A percentile compares a stretch with the other conserved stretches of the same genome.
phyloP scores from a whole-genome alignment of 73 alveolate genomes.

The Symbiodinium pilosum region DNA sequence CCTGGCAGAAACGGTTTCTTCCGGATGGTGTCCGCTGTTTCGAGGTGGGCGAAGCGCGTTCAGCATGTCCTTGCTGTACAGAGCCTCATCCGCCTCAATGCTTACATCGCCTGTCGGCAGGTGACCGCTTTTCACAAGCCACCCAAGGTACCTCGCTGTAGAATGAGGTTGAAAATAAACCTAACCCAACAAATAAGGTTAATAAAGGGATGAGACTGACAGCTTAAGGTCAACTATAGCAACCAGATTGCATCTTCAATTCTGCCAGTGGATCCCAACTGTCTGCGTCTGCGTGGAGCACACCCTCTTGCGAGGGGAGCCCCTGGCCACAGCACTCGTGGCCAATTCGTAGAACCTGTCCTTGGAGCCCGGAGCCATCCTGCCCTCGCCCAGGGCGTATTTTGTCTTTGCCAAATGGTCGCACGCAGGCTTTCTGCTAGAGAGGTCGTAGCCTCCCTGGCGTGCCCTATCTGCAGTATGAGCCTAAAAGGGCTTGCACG shows the following conservation, averaged over 20 bases:
- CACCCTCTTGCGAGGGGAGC: neutral
- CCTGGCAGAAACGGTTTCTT: neutral
- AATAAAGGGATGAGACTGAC: too few species aligned
- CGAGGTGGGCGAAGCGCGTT: neutral
- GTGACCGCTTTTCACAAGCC: neutral
- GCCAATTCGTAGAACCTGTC: neutral
- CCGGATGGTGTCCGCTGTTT: too few species aligned
- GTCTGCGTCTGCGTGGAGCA: neutral
- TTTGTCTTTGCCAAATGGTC: neutral
- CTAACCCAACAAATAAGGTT: neutral
- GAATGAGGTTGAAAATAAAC: too few species aligned
- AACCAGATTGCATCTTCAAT: too few species aligned
- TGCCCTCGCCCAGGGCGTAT: neutral
- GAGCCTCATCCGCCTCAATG: neutral
- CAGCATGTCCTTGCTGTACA: neutral
- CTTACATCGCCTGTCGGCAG: neutral
- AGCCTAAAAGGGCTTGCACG: neutral
- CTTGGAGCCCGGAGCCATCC: neutral
- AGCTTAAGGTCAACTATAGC: too few species aligned
- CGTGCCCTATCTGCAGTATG: neutral
- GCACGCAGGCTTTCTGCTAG: neutral
- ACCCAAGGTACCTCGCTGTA: neutral
- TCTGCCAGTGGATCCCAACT: neutral
- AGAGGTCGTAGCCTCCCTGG: too few species aligned
- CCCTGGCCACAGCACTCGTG: neutral